Evolutionary conservation across 129 eudicot species (phyloP).

Genomic region (Flaveria robusta): DNA sequence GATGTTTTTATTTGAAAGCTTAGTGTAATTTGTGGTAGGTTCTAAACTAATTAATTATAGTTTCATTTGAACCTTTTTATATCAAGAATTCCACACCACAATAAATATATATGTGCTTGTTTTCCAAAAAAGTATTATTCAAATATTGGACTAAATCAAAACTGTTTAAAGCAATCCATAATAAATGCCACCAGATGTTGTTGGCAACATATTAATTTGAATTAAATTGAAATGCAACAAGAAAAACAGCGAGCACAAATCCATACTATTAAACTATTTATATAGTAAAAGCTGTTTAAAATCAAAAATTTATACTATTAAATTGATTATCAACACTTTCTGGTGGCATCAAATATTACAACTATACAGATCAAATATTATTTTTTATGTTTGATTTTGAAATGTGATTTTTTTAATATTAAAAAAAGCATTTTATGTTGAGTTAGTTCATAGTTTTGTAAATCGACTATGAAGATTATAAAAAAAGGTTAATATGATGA

Average conservation of each 20-base stretch:
- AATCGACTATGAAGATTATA: background rate
- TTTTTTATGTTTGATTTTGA: background rate
- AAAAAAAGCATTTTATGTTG: background rate
- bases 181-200: slow-evolving; percentile 49
- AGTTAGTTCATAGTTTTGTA: background rate
- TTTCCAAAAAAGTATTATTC: background rate
- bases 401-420: background rate
- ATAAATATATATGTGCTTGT: background rate
- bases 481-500: background rate
- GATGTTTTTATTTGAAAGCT: too few species aligned
- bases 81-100: background rate
- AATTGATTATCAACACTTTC: background rate
- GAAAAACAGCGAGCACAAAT: slow-evolving; percentile 11
- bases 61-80: background rate
- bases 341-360: too few species aligned
- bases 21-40: too few species aligned
- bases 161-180: slow-evolving; percentile 10
- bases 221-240: slow-evolving; percentile 19
- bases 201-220: slow-evolving; percentile 37
- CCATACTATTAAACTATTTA: background rate
- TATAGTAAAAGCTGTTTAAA: background rate
- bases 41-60: too few species aligned
- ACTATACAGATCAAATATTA: background rate
- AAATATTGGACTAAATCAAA: slow-evolving; percentile 2
- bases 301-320: background rate